Conservation (phyloP, 177 flowering plant genomes). For the Telopea speciosissima region DNA sequence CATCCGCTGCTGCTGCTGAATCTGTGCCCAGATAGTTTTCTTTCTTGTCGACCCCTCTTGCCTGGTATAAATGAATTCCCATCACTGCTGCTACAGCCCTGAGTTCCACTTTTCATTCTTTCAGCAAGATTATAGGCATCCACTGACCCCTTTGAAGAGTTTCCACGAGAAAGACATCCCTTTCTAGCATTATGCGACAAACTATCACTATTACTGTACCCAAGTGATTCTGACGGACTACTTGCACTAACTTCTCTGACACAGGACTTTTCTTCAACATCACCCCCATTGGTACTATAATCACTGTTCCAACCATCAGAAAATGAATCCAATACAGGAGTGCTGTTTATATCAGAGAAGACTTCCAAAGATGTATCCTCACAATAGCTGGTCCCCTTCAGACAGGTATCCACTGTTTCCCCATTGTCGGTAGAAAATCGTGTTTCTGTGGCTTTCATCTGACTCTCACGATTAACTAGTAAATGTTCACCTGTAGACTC, state of each 20-base stretch:
- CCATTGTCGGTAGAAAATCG: slow-evolving; percentile 7
- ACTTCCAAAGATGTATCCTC: slow-evolving; percentile 15
- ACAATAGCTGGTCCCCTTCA: slow-evolving; percentile 12
- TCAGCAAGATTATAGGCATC: slow-evolving; percentile 15
- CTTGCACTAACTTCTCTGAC: slow-evolving; percentile 9
- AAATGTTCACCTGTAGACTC: slow-evolving; percentile 10
- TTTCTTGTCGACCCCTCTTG: slow-evolving; percentile 29
- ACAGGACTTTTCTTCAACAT: slow-evolving; percentile 9
- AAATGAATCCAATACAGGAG: slow-evolving; percentile 18
- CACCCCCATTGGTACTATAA: slow-evolving; percentile 11
- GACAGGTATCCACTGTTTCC: slow-evolving; percentile 11
- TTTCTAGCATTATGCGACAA: slow-evolving; percentile 8
- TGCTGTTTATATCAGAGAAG: slow-evolving; percentile 15
- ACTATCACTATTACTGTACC: not conserved
- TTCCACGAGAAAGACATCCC: slow-evolving; percentile 10
- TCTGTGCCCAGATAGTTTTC: slow-evolving; percentile 18
- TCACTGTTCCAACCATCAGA: slow-evolving; percentile 35
- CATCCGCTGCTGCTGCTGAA: slow-evolving; percentile 15
- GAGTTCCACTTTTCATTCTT: slow-evolving; percentile 12
- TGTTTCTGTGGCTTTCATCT: slow-evolving; percentile 5
- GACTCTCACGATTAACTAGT: slow-evolving; percentile 3
- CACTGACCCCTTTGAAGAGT: slow-evolving; percentile 10
- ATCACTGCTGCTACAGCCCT: slow-evolving; percentile 18
- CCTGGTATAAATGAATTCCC: slow-evolving; percentile 14
- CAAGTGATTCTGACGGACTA: slow-evolving; percentile 12